Base-by-base conservation (phyloP, 306 rosid species). In the Malus sieversii region DNA sequence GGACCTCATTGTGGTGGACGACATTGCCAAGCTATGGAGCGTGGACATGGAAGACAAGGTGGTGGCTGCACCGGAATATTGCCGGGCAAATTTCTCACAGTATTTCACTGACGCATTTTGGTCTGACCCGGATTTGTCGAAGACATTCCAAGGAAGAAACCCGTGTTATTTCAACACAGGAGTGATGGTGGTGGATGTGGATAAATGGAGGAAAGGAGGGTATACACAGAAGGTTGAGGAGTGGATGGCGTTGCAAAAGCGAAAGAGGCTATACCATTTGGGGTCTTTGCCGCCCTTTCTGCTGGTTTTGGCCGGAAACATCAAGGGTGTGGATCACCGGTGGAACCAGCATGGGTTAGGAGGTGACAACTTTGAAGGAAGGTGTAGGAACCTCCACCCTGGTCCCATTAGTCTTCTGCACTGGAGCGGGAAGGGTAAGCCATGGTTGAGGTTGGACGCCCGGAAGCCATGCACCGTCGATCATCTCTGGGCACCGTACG, bases 281-380 rank as follows among this genome's bases (percentile, higher is more conserved):
- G 93, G 92, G 16, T 91, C 93, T 2, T 76, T 91, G 55, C 96
- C 93, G 3, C 92, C 93, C 0, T 88, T 91, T 77, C 45, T 91
- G 86, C 61, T 91, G 75, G 92, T 85, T 69, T 74, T 91, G 66
- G 93, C 96, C 0, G 93, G 92, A 32, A 88, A 88, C 33, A 91
- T 91, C 4, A 88, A 80, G 72, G 84, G 83, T 1, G 93, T 88
- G 19, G 88, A 88, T 75, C 91, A 90, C 52, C 72, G 93, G 44
- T 90, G 96, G 96, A 91, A 91, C 74, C 93, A 87, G 25, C 96
- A 91, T 61, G 96, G 96, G 14, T 81, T 91, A 5, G 92, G 96
- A 8, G 96, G 93, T 20, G 93, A 91, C 62, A 91, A 88, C 61
- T 75, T 87, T 30, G 87, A 91, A 83, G 93, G 96, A 1, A 87